These are phyloP conservation scores for Flaveria sonorensis DNA, from an alignment of 129 eudicot species.

Conservation along the genomic window DNA sequence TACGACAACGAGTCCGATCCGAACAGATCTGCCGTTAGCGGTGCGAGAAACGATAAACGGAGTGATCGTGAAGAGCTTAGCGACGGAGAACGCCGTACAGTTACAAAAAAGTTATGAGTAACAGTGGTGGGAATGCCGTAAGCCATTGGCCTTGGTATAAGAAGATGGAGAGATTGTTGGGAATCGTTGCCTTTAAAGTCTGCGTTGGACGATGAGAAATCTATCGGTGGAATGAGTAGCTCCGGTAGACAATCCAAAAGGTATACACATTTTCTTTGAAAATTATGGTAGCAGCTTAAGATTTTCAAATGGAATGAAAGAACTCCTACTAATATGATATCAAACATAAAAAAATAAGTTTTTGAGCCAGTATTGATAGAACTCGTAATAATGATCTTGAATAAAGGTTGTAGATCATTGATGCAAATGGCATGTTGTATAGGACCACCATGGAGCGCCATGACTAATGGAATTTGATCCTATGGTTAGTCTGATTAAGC, in stretches of 20 bases:
- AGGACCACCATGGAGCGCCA: not conserved
- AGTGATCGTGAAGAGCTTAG: slow-evolving; percentile 62
- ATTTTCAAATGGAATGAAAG: not conserved
- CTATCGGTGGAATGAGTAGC: slow-evolving; percentile 44
- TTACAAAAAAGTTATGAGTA: slow-evolving; percentile 47
- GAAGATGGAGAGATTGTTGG: slow-evolving; percentile 92
- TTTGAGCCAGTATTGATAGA: not conserved
- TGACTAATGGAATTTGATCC: not conserved
- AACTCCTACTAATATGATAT: not conserved
- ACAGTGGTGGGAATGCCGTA: slow-evolving; percentile 48
- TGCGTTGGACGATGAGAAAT: slow-evolving; percentile 65
- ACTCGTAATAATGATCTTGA: not conserved
- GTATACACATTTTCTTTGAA: slow-evolving; percentile 32
- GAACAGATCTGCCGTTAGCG: slow-evolving; percentile 37
- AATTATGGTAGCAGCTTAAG: not conserved
- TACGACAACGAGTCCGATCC: slow-evolving; percentile 63
- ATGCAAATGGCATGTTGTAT: not conserved
- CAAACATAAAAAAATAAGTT: not conserved
- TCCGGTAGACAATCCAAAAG: slow-evolving; percentile 69
- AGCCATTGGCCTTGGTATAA: slow-evolving; percentile 98
- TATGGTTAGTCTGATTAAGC: not conserved
- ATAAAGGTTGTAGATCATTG: not conserved
- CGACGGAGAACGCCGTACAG: slow-evolving; percentile 55
- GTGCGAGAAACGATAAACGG: slow-evolving; percentile 39
- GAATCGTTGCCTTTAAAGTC: slow-evolving; percentile 51